Base-by-base conservation (phyloP, 2,329 filamentous ascomycete genomes). In the Zymoseptoria brevis region DNA sequence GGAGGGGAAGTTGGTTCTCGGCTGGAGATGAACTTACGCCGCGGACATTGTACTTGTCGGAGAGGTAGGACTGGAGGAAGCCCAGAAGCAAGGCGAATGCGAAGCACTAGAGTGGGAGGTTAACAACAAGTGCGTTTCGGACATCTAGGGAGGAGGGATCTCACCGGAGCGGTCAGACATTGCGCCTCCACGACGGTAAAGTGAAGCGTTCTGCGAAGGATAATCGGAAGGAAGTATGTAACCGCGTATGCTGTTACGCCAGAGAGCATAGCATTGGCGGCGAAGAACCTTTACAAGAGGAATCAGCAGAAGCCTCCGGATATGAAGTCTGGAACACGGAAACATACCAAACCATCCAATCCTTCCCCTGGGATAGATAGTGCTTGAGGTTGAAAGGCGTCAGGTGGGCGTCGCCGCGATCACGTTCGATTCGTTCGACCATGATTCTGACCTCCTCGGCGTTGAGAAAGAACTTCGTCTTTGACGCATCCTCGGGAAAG, bases 151-250 rank as follows among this genome's bases (percentile, higher is more conserved):
- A 29, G 26, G 26, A 29, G 26, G 26, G 8, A 29, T 19, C 54
- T 51, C 19, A 51, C 50, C 22, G 57, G 57, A 19, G 57, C 87
- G 2, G 87, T 80, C 3, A 92, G 82, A 69, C 87, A 89, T 73
- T 90, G 87, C 0, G 87, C 77, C 50, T 77, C 76, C 4, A 80
- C 86, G 2, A 86, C 76, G 50, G 73, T 77, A 75, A 89, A 92
- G 0, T 73, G 72, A 64, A 76, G 82, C n/a, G 79, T 79, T 19
- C 73, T 64, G 8, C 69, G 68, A 8, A 95, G 82, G 67, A 94
- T 89, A 68, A 91, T 83, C 7, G 89, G 89, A 6, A 93, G 75
- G 69, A 92, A 92, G 72, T 88, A 93, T 2, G 87, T 30, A 9
- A 59, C 35, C 9, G 41, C 30, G 49, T 59, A 59, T 53, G 50